These are phyloP conservation scores for Amanita molliuscula DNA, from an alignment of 768 basidiomycete genomes.

Conservation along the genomic window DNA sequence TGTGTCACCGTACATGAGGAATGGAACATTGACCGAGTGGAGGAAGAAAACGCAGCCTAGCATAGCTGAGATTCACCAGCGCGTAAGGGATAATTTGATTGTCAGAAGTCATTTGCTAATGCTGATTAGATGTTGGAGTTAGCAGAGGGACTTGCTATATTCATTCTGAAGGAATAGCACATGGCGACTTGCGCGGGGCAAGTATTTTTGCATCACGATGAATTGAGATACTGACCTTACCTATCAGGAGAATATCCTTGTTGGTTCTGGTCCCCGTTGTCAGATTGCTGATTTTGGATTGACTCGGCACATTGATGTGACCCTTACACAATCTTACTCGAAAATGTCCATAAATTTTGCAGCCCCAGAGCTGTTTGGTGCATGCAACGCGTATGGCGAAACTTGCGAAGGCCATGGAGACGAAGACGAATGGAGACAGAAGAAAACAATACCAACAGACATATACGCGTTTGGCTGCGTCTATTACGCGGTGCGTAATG, in stretches of 20 bases:
- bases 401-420: neutral
- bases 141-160: slow-evolving; percentile 1
- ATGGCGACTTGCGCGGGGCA: slow-evolving; percentile 1
- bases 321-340: neutral
- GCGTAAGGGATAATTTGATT: neutral
- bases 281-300: slow-evolving; percentile 4
- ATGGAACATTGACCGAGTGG: slow-evolving; percentile 1
- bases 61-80: neutral
- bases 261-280: neutral
- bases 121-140: neutral
- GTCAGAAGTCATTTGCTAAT: neutral
- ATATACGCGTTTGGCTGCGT: slow-evolving; percentile 3
- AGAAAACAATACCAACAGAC: neutral
- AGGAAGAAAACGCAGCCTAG: neutral
- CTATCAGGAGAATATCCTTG: neutral
- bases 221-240: neutral
- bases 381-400: neutral
- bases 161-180: slow-evolving; percentile 1
- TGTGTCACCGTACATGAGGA: slow-evolving; percentile 1
- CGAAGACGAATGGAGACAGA: neutral
- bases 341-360: neutral
- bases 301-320: neutral
- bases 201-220: neutral
- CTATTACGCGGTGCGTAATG: neutral
- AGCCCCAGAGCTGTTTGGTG: slow-evolving; percentile 1